Evolutionary conservation across 2,329 filamentous ascomycete genomes (phyloP), one percentile per base, ranked within the genome.

Genomic region (Beauveria medogensis): DNA sequence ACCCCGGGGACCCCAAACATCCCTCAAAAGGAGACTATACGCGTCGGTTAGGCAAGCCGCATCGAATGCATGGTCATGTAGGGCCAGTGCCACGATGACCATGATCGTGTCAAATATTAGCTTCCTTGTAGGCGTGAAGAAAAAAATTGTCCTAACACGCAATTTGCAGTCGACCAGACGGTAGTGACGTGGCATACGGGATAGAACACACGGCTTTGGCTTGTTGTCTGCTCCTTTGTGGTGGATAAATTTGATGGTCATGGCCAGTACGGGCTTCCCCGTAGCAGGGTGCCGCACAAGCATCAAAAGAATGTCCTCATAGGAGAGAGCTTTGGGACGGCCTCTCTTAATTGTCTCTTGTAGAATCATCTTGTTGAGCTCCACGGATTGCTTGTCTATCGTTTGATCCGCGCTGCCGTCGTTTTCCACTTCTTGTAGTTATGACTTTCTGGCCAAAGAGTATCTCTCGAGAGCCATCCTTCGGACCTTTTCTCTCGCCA

Each of bases 241-340:
- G 9, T 30, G 28, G 9, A 30, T 30, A 30, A 30, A 30, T 3
- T 30, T 30, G 9, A 30, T 30, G 28, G 28, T 9, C 28, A 10
- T 30, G 28, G 28, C 28, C 0, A 30, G 10, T 10, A 30, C 28
- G 9, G 28, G 28, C 9, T 50, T 22, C 46, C 65, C 61, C 3
- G 65, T 70, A 2, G 63, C 56, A 1, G 63, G 67, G 60, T 73
- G 57, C n/a, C 59, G 61, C 2, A 71, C 48, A 26, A 73, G 64
- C 34, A 71, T 70, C n/a, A 73, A 60, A 7, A 58, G 46, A 24
- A 72, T 70, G 24, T 72, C 69, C 62, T 72, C 55, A 50, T 72
- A 73, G 55, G 48, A 72, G 30, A 72, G 66, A 20, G 66, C 65
- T 59, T 71, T 72, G 0, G 63, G 67, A 16, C 66, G 66, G 47